Base-by-base conservation (phyloP, 1,284 basidiomycete species). In the Singerocomus inundabilis region DNA sequence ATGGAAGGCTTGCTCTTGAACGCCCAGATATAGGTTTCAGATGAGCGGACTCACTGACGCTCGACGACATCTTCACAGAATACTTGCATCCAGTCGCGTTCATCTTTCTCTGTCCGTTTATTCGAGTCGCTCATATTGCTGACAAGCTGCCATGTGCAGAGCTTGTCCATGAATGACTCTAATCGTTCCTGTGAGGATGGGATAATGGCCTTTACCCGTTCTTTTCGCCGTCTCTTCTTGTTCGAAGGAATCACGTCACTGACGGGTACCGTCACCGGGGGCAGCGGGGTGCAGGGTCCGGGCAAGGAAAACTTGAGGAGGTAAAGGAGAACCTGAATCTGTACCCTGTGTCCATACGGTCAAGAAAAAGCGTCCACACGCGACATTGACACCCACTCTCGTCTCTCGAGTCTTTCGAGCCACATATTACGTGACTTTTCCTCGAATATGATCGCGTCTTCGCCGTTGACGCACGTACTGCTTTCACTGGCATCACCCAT, bases 71-170 rank as follows among this genome's bases (percentile, higher is more conserved):
- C 77, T 59, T 84, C 79, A 53, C 75, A 84, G 59, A 88, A 89
- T 0, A 60, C 51, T 60, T 89, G 86, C 69, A 81, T 83, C 86
- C 87, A 89, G 58, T 90, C 86, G 3, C 75, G 72, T 33, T 79
- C 74, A 21, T 76, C 73, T 8, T 50, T 54, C 8, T 38, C 28
- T 1, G 43, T 31, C 4, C 9, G 47, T 35, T 44, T 53, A 24
- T 51, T 24, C 3, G 21, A 39, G 49, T 53, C 60, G 30, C 73
- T 72, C 47, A 78, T 60, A 13, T 69, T 66, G 11, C 62, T 67
- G 55, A 82, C 69, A 11, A 89, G 76, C 58, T 89, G 87, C 85
- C 87, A 87, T 67, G 78, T 81, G 5, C 82, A 84, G 5, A 90
- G 67, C 59, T 82, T 85, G 67, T 90, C 88, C 82, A 88, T 86